Evolutionary conservation across 306 rosid species (phyloP), one percentile per base, ranked within the genome.

Genomic region (Malus asiatica): DNA sequence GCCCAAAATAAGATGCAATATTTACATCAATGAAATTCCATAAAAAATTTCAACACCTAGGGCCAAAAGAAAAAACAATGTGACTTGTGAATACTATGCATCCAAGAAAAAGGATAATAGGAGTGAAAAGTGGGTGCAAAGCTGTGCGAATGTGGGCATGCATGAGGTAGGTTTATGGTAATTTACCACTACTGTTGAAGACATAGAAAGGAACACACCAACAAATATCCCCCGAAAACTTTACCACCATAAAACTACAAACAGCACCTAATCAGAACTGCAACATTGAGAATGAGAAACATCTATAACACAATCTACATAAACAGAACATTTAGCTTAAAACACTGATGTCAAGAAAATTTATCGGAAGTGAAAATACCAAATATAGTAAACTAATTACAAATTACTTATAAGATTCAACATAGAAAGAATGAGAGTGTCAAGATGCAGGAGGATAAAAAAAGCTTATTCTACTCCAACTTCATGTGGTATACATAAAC

Each of bases 201-300:
- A 96, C 99, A 96, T 96, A 48, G 99, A 96, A 66, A 96, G 88
- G 76, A 92, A 89, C 73, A 93, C 82, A 53, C 99, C 99, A 79
- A 96, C 96, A 77, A 96, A 96, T 74, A 96, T 85, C 80, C 98
- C 99, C 83, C 99, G 4, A 94, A 90, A 77, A 97, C 75, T 84
- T 90, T 96, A 68, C 99, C 99, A 75, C 99, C 99, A 77, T 97
- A 96, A 78, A 93, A 81, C 99, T 96, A 96, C 97, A 85, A 84
- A 84, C 74, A 87, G 66, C 72, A 78, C 81, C 73, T 55, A 74
- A 63, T 73, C 78, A 82, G 55, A 71, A 58, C 76, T 57, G 71
- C 74, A 75, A 71, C 77, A 76, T 77, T 84, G 71, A 74, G 63
- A 85, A 77, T 70, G 51, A 68, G 42, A 38, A 72, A 30, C 74